These are phyloP conservation scores for Fusarium graminum DNA, from an alignment of 2,329 filamentous ascomycete genomes.

Conservation along the genomic window DNA sequence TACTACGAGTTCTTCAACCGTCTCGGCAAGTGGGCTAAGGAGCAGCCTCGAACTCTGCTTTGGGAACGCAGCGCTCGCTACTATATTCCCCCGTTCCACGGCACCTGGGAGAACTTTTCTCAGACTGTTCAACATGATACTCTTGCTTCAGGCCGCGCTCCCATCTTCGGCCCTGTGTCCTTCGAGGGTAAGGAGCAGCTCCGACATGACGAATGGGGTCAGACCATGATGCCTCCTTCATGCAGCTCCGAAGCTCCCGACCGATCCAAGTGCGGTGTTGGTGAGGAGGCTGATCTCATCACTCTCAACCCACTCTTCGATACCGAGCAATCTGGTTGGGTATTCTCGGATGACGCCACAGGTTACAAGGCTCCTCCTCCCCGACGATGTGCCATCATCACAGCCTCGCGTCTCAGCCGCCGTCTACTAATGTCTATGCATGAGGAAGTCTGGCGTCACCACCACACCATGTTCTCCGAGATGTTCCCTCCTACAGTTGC, in stretches of 20 bases:
- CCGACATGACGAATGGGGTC: constrained; percentile 64
- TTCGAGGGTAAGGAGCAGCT: constrained; percentile 64
- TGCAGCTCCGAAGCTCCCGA: constrained; percentile 66
- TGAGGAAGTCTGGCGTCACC: constrained; percentile 75
- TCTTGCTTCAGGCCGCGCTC: constrained; percentile 61
- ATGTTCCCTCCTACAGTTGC: constrained; percentile 82
- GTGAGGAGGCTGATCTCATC: constrained; percentile 80
- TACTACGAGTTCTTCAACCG: constrained; percentile 81
- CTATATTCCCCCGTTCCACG: constrained; percentile 79
- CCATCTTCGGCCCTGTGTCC: constrained; percentile 77
- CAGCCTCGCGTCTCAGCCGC: constrained; percentile 75
- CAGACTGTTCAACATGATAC: constrained; percentile 73
- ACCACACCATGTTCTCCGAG: constrained; percentile 81
- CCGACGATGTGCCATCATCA: constrained; percentile 78
- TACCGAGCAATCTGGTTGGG: constrained; percentile 77
- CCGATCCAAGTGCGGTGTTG: constrained; percentile 70
- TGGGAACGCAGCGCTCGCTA: constrained; percentile 85
- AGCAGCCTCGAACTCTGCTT: constrained; percentile 77
- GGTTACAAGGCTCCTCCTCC: constrained; percentile 76
- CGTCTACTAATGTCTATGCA: constrained; percentile 79
- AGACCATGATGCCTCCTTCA: constrained; percentile 66
- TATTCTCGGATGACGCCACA: constrained; percentile 77
- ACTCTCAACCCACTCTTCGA: constrained; percentile 84
- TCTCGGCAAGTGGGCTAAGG: constrained; percentile 73
- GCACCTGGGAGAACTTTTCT: constrained; percentile 78